Conservation (phyloP, 805 yeast genomes). For the Candida tibetensis region DNA sequence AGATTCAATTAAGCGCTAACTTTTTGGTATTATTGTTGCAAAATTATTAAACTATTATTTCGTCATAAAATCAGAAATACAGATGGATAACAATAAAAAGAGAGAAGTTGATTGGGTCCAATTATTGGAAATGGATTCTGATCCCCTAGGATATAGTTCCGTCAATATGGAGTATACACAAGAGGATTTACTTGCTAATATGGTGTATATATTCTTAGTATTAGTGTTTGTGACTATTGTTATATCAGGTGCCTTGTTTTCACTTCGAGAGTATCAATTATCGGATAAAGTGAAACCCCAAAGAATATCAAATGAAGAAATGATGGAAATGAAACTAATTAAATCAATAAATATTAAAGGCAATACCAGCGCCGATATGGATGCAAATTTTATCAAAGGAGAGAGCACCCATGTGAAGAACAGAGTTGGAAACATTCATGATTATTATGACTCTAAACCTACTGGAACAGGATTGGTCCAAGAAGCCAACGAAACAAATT, state of each 20-base stretch:
- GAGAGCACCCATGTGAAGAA: too few relatives aligned
- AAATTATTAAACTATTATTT: background rate
- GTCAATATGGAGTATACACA: slow-evolving; percentile 6
- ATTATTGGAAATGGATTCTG: background rate
- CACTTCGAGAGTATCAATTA: slow-evolving; percentile 22
- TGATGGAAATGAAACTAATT: too few relatives aligned
- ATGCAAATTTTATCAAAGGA: too few relatives aligned
- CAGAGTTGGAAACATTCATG: too few relatives aligned
- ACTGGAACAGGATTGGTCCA: slow-evolving; percentile 11
- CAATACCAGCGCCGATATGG: too few relatives aligned
- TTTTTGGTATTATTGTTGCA: background rate
- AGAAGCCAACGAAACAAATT: slow-evolving; percentile 5
- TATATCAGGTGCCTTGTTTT: slow-evolving; percentile 21
- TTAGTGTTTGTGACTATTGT: slow-evolving; percentile 21
- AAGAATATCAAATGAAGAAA: too few relatives aligned
- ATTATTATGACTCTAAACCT: slow-evolving; percentile 8
- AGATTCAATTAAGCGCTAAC: background rate
- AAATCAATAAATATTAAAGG: too few relatives aligned
- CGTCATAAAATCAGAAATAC: background rate
- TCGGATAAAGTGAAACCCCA: too few relatives aligned
- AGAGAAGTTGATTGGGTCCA: too few relatives aligned
- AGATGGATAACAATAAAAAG: too few relatives aligned
- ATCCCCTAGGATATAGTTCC: background rate
- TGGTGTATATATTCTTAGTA: slow-evolving; percentile 23
- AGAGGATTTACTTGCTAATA: slow-evolving; percentile 23